Evolutionary conservation across 2,329 filamentous ascomycete genomes (phyloP), one percentile per base, ranked within the genome.

Genomic region (Parascedosporium putredinis): DNA sequence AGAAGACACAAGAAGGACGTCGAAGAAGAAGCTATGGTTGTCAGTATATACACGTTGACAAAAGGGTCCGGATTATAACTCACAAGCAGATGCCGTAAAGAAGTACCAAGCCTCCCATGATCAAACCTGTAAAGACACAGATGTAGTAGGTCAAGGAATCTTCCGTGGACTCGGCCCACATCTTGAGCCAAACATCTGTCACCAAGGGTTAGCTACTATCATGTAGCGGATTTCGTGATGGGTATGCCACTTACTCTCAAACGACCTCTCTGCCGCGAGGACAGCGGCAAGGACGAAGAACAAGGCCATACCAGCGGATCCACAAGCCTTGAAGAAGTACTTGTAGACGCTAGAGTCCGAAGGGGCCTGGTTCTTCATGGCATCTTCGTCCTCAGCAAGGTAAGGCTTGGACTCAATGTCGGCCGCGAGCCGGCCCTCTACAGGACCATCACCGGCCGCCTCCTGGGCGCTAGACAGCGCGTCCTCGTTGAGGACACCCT

Each of bases 101-200:
- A 4, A 29, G 29, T 4, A 46, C 44, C 18, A 29, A 25, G 9
- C 44, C 44, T 9, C 23, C 23, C 5, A 46, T 16, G 16, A 43
- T 43, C 16, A 43, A 20, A 22, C 40, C 40, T 16, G 40, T 43
- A 14, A 43, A 43, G 5, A 43, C 23, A 5, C n/a, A 7, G 20
- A 43, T 43, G 40, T 43, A 43, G 40, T 20, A 46, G 4, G 44
- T 33, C 23, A 46, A 33, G 22, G 14, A 14, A 24, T 46, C 4
- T 7, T 9, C 23, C 4, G 44, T 46, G 5, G 44, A 46, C 9
- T 46, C 44, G 12, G 44, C 44, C 44, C 44, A 46, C 44, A 29
- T 29, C 9, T 33, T 46, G 23, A 46, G 44, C 44, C 44, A 46
- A 14, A 46, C 27, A 9, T 46, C 44, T 46, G 81, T 76, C 5